A percentile compares a stretch with the other conserved stretches of the same genome.
These are phyloP conservation scores for Ustilago loliicola DNA, from an alignment of 1,284 basidiomycete genomes.

Conservation along the genomic window DNA sequence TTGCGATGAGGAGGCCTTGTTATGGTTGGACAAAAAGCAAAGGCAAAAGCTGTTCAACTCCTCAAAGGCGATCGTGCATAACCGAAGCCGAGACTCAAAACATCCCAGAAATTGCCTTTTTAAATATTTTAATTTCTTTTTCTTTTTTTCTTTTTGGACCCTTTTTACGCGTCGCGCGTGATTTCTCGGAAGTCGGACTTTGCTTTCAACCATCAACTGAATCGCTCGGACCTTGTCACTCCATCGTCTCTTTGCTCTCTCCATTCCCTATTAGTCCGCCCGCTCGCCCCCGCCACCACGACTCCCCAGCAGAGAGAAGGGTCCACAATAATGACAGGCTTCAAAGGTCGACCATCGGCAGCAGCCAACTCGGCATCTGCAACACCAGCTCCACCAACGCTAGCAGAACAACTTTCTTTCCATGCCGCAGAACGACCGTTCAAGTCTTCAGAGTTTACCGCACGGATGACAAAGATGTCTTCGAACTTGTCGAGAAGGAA, in stretches of 20 bases:
- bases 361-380: conserved; percentile 34
- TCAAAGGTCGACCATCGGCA: conserved; percentile 19
- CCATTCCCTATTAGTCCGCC: not conserved
- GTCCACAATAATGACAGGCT: conserved; percentile 16
- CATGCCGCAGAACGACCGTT: conserved; percentile 44
- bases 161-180: not conserved
- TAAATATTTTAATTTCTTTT: not conserved
- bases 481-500: conserved; percentile 55
- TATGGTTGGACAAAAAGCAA: not conserved
- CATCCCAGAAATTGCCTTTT: not conserved
- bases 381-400: conserved; percentile 41
- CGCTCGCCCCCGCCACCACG: not conserved
- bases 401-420: conserved; percentile 53
- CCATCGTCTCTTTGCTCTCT: not conserved
- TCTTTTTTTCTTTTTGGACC: conserved; percentile 3
- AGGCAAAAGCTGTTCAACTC: conserved; percentile 28
- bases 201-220: not conserved
- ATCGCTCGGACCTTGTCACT: conserved; percentile 4
- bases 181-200: conserved; percentile 13
- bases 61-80: conserved; percentile 25
- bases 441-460: conserved; percentile 46
- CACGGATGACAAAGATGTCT: conserved; percentile 43
- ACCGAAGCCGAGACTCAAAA: conserved; percentile 32
- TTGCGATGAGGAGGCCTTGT: not conserved
- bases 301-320: not conserved